A percentile compares a stretch with the other conserved stretches of the same genome.
Evolutionary conservation across 192 early-diverging fungal genomes (phyloP).

Genomic region (Linderina pennispora): DNA sequence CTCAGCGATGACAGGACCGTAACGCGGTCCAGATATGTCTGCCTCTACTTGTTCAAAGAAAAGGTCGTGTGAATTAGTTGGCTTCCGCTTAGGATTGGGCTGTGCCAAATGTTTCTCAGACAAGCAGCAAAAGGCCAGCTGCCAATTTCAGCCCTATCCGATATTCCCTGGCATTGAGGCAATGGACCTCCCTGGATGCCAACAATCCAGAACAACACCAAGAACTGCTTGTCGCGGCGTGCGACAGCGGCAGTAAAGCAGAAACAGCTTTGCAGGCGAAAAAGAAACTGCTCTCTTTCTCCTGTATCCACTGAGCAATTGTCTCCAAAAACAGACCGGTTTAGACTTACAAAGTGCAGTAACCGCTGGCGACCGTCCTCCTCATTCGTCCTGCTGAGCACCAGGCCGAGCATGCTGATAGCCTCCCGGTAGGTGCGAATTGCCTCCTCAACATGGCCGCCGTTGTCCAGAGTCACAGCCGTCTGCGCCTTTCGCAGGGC

Average conservation of each 20-base stretch:
- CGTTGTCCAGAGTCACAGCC: slow-evolving; percentile 46
- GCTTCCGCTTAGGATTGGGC: not conserved
- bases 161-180: too few species aligned
- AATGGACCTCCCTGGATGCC: too few species aligned
- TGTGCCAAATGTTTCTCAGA: too few species aligned
- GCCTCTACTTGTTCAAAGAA: slow-evolving; percentile 23
- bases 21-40: slow-evolving; percentile 49
- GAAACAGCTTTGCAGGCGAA: too few species aligned
- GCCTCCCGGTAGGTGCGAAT: slow-evolving; percentile 47
- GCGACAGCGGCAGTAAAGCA: too few species aligned
- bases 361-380: slow-evolving; percentile 45
- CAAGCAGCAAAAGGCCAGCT: too few species aligned
- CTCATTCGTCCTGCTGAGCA: slow-evolving; percentile 44
- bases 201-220: too few species aligned
- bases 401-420: slow-evolving; percentile 49
- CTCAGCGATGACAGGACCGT: slow-evolving; percentile 21
- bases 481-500: slow-evolving; percentile 48
- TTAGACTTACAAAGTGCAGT: slow-evolving; percentile 49
- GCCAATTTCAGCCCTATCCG: too few species aligned
- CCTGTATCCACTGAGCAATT: too few species aligned
- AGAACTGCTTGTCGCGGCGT: too few species aligned
- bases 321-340: too few species aligned
- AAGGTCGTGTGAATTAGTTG: not conserved
- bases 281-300: too few species aligned
- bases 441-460: slow-evolving; percentile 44